These are phyloP conservation scores for Aspergillus cristatus DNA, from an alignment of 495 filamentous ascomycete genomes.

Conservation along the genomic window DNA sequence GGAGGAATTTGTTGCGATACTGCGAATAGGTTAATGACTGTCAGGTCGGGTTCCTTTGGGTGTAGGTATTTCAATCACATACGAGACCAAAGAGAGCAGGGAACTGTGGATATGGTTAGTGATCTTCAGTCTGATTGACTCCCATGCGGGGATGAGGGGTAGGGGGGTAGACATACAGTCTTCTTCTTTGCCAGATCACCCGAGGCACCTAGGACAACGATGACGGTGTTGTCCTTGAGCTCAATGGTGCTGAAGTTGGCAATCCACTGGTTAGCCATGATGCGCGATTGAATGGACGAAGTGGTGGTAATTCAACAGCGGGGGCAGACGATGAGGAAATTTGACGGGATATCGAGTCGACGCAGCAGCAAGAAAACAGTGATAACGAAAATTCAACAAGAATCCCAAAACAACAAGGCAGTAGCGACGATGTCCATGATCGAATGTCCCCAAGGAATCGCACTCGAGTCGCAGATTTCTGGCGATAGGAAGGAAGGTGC, in stretches of 20 bases:
- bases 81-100: conserved; percentile 98
- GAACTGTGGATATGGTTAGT: conserved; percentile 52
- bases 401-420: conserved; percentile 1
- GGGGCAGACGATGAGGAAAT: conserved; percentile 3
- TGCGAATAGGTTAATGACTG: conserved; percentile 32
- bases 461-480: conserved; percentile 37
- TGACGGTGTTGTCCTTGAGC: conserved; percentile 97
- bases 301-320: too few species aligned
- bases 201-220: conserved; percentile 94
- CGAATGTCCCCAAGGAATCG: too few species aligned
- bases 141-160: conserved; percentile 3
- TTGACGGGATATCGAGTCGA: conserved; percentile 1
- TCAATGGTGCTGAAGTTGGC: conserved; percentile 57
- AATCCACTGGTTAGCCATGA: conserved; percentile 14
- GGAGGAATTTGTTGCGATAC: conserved; percentile 98
- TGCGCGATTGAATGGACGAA: too few species aligned
- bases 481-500: conserved; percentile 10
- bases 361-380: too few species aligned
- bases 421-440: too few species aligned
- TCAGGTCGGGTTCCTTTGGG: neutral
- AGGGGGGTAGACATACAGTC: conserved; percentile 57
- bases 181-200: conserved; percentile 99
- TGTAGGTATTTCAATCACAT: conserved; percentile 32
- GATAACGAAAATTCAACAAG: too few species aligned
- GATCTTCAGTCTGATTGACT: conserved; percentile 4